A percentile compares a stretch with the other conserved stretches of the same genome.
phyloP scores from a whole-genome alignment of 73 alveolate genomes.

The Paramecium primaurelia region DNA sequence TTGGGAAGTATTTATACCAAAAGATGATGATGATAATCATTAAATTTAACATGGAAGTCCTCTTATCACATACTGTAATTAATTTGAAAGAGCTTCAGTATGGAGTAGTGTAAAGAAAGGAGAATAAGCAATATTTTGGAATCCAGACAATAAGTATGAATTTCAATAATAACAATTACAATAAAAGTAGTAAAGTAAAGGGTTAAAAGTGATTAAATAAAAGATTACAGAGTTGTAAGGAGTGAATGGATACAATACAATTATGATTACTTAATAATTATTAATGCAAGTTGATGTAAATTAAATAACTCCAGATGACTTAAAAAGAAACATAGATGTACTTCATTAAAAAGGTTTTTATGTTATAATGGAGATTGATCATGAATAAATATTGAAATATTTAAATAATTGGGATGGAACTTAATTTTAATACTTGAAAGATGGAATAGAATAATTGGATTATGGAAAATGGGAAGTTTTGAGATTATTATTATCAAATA shows the following conservation, averaged over 20 bases:
- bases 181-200: not conserved
- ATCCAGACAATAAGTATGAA: not conserved
- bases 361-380: not conserved
- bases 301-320: not conserved
- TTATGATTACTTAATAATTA: not conserved
- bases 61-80: slow-evolving; percentile 38
- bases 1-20: slow-evolving; percentile 66
- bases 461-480: slow-evolving; percentile 89
- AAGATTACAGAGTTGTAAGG: not conserved
- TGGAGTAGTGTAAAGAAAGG: slow-evolving; percentile 63
- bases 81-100: slow-evolving; percentile 76
- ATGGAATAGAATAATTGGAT: slow-evolving; percentile 89
- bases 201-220: not conserved
- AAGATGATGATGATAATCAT: slow-evolving; percentile 54
- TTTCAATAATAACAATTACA: not conserved
- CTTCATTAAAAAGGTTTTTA: not conserved
- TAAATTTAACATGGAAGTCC: slow-evolving; percentile 64
- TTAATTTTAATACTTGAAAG: slow-evolving; percentile 91
- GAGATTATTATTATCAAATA: slow-evolving; percentile 93
- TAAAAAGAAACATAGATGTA: not conserved
- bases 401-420: slow-evolving; percentile 95
- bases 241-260: not conserved
- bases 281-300: not conserved
- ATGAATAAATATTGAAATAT: slow-evolving; percentile 54
- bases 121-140: not conserved